Base-by-base conservation (phyloP, 495 filamentous ascomycete species). In the Aspergillus mulundensis region DNA sequence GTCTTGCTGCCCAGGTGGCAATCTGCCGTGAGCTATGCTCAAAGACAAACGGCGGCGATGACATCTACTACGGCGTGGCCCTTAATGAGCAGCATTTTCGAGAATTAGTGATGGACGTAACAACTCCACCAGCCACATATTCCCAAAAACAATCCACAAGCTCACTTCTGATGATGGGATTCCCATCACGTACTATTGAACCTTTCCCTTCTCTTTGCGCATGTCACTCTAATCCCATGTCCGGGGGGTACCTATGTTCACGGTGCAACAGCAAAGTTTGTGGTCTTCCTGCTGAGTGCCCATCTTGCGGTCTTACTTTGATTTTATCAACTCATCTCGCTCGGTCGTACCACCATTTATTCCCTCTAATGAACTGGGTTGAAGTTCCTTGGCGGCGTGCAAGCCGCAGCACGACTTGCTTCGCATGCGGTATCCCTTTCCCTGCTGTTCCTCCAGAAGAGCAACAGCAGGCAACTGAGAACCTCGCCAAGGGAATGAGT, bases 241-340 rank as follows among this genome's bases (percentile, higher is more conserved):
- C 86, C 30, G 91, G 91, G n/a, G 93, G 94, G 0, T 99, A 97
- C 71, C 71, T 85, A 19, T 99, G 94, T 75, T 91, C 91, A 15
- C 80, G 94, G 51, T 98, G 94, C 77, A 81, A 79, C 28, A 83
- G 82, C 64, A 95, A 95, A 72, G 92, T 97, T 52, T 98, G 94
- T 77, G 81, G 84, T 51, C 78, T 98, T 36, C 94, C 94, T n/a
- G 83, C 87, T 28, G 88, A 94, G 66, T 98, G 94, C 63, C 92
- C 94, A 14, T 84, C 86, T 7, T 98, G 94, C 68, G 85, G 88
- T 7, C 82, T 98, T 19, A 97, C 91, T n/a, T 79, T 97, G 23
- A 93, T 97, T 50, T 80, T 96, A 1, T 94, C 89, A n/a, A 98
- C 95, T 1, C 94, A 98, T 75, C 76, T 98, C 32, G 94, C 94